Evolutionary conservation across 768 basidiomycete genomes (phyloP), one percentile per base, ranked within the genome.

Genomic region (Kwoniella sp.): DNA sequence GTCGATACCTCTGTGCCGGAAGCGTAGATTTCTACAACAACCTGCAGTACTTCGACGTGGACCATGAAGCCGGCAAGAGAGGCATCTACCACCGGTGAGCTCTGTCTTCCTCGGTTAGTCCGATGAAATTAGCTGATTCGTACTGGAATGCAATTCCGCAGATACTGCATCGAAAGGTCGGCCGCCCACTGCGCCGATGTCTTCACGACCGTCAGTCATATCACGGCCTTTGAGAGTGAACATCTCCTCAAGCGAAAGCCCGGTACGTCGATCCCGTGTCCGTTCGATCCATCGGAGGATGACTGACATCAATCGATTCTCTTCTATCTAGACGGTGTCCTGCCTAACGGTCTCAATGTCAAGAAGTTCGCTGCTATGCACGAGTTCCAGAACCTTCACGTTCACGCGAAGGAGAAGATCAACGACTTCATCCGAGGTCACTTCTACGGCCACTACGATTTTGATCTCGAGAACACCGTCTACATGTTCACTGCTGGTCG

Each of bases 11-110:
- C 71, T 99, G 96, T 74, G 96, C 96, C 1, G 96, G 96, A 66
- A 90, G 88, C 52, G 96, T 97, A 76, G 96, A 99, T 74, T 99
- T 99, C 75, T 99, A 99, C 86, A 99, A 98, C 85, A 97, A 99
- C 81, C 85, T 99, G 22, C 92, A 95, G 81, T 97, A 98, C 84
- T 99, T 99, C 80, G 96, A 99, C 72, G 96, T 98, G 66, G 96
- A 99, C 75, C 95, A 98, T 78, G 96, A 99, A 82, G 96, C 96
- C 0, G 96, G 96, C 47, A 98, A 98, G 83, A 88, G 96, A 66
- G 96, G 96, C 17, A 99, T 99, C 79, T 99, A 99, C 82, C 96
- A 99, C 80, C 82, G 89, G 76, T 81, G 23, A 61, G 62, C 52
- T 48, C 4, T 23, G n/a, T n/a, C n/a, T n/a, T 34, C 9, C 13